Percentiles rank a stretch among this genome's conserved stretches.
Evolutionary conservation across 129 eudicot species (phyloP).

Genomic region (Flaveria brownii): DNA sequence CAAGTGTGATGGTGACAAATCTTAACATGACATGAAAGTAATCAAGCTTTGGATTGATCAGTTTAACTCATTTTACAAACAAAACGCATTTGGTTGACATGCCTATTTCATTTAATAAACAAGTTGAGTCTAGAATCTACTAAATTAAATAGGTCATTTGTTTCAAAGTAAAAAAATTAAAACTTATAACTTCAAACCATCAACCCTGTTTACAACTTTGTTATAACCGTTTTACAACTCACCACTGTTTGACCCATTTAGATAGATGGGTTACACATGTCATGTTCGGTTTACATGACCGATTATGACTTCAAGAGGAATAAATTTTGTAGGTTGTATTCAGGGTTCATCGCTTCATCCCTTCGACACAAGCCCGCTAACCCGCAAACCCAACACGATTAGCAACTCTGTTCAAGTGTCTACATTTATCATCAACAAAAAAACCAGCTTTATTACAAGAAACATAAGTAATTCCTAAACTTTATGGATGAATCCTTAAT

Average conservation of each 20-base stretch:
- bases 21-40: neutral
- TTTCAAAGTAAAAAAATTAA: neutral
- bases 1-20: neutral
- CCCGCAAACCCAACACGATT: neutral
- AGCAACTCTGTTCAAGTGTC: neutral
- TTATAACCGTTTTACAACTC: neutral
- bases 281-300: neutral
- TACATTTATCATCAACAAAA: slow-evolving; percentile 16
- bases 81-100: too few relatives aligned
- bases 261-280: neutral
- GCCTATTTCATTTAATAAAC: too few relatives aligned
- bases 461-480: neutral
- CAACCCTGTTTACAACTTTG: neutral
- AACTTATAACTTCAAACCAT: neutral
- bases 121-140: neutral
- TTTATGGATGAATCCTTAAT: neutral
- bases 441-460: neutral
- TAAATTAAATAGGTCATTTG: neutral
- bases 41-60: neutral
- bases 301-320: neutral
- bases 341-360: neutral
- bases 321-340: neutral
- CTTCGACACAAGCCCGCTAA: neutral
- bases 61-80: too few relatives aligned
- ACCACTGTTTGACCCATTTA: neutral